A percentile compares a stretch with the other conserved stretches of the same genome.
Conservation (phyloP, 2,329 filamentous ascomycete species). For the Sporothrix phasma region DNA sequence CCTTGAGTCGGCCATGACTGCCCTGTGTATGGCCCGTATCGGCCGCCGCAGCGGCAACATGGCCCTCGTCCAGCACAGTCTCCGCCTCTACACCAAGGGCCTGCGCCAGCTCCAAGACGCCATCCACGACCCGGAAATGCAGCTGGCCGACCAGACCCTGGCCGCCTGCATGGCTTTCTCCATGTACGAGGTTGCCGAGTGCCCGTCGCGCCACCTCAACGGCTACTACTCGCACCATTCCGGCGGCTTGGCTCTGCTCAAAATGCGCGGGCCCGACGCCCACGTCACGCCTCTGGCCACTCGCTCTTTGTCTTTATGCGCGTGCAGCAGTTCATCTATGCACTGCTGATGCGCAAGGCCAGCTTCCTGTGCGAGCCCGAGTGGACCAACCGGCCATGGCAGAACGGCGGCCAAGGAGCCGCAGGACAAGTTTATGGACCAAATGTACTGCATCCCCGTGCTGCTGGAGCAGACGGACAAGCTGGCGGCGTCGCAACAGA, state of each 20-base stretch:
- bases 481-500: neutral
- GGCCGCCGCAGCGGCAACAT: conserved; percentile 9
- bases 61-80: conserved; percentile 17
- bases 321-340: conserved; percentile 19
- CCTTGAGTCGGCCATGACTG: conserved; percentile 15
- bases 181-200: conserved; percentile 22
- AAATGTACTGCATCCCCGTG: conserved; percentile 17
- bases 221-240: conserved; percentile 20
- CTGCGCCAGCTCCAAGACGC: conserved; percentile 16
- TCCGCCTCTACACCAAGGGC: conserved; percentile 15
- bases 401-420: conserved; percentile 14
- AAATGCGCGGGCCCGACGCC: conserved; percentile 18
- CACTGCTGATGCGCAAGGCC: conserved; percentile 13
- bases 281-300: conserved; percentile 18
- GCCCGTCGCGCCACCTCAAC: conserved; percentile 11
- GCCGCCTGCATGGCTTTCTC: conserved; percentile 19
- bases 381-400: conserved; percentile 19
- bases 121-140: conserved; percentile 10
- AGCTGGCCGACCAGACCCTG: conserved; percentile 17
- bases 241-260: conserved; percentile 19
- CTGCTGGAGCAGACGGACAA: conserved; percentile 14
- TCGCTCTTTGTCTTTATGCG: conserved; percentile 19
- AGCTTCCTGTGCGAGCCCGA: conserved; percentile 17
- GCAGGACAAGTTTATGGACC: conserved; percentile 21
- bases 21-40: conserved; percentile 17